Conservation (phyloP, 306 rosid species). For the Vigna mungo region DNA sequence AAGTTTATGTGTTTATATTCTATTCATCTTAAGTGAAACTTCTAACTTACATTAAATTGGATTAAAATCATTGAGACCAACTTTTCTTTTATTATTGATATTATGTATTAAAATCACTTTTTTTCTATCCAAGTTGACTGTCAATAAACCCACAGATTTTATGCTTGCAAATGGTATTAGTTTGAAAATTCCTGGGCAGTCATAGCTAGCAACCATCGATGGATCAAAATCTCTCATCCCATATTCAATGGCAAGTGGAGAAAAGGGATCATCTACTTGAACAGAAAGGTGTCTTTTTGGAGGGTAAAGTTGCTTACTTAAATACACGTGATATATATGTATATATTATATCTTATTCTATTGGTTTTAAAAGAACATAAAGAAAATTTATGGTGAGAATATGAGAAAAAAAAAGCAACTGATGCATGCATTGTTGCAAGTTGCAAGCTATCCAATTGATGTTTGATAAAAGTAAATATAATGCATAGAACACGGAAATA, state of each 20-base stretch:
- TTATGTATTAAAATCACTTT: no score
- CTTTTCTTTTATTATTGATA: no score
- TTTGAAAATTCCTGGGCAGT: neutral
- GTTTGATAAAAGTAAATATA: constrained; percentile 5
- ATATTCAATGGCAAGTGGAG: constrained; percentile 4
- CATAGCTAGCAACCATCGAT: constrained; percentile 26
- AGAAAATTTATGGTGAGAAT: neutral
- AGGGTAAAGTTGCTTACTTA: constrained; percentile 1
- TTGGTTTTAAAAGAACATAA: constrained; percentile 6
- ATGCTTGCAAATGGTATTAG: neutral
- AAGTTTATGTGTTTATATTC: no score
- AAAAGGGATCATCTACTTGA: constrained; percentile 5
- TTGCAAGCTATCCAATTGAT: constrained; percentile 22
- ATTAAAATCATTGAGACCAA: no score
- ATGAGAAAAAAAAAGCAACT: neutral
- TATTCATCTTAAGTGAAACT: no score
- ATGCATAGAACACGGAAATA: neutral
- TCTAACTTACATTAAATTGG: no score
- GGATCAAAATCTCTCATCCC: neutral
- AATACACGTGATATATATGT: neutral
- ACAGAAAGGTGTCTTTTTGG: neutral
- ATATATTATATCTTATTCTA: neutral
- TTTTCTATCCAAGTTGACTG: no score
- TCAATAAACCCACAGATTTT: neutral
- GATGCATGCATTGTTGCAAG: constrained; percentile 35